Evolutionary conservation across 164 flowering plant species (phyloP), one percentile per base, ranked within the genome.

Genomic region (Tetrastigma voinierianum): DNA sequence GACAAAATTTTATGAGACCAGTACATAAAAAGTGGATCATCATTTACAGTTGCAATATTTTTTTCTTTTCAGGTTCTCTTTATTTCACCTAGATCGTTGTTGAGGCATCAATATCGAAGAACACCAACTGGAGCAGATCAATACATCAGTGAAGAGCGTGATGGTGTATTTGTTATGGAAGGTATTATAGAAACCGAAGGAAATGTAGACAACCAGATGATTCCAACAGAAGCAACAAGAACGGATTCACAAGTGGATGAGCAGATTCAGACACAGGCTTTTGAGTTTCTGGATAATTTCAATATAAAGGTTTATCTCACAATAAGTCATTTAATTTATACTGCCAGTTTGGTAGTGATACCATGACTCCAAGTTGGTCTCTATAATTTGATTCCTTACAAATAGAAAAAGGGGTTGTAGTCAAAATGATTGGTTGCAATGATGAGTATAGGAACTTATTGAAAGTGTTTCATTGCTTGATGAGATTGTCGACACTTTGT

Each of bases 271-370:
- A 11, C 64, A 10, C 72, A 63, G 43, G 16, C 45, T 18, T 56
- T 52, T 51, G 72, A 75, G 45, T 54, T 78, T 65, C 47, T 81
- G 59, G 74, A 78, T 44, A 72, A 71, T 16, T 68, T 81, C 6
- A 43, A 76, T 51, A 47, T 75, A 45, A 71, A 74, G 80, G 77
- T 79, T 62, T 53, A 14, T 59, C 19, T 40, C 40, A 32, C 40
- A 32, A 32, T 32, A 32, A 32, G 40, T 32, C 6, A 4, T 32
- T 32, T 32, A 32, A 32, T 32, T 32, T 32, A 32, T 32, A 32
- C 40, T 32, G 40, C 6, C 40, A 32, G 40, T 32, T 32, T 32
- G 40, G 40, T 32, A 4, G 40, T 32, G 40, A 32, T 32, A 32
- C 6, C 40, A 3, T 32, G 40, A 32, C 40, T 32, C 40, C 40